These are phyloP conservation scores for Nigrospora sphaerica DNA, from an alignment of 2,329 filamentous ascomycete genomes.

Conservation along the genomic window DNA sequence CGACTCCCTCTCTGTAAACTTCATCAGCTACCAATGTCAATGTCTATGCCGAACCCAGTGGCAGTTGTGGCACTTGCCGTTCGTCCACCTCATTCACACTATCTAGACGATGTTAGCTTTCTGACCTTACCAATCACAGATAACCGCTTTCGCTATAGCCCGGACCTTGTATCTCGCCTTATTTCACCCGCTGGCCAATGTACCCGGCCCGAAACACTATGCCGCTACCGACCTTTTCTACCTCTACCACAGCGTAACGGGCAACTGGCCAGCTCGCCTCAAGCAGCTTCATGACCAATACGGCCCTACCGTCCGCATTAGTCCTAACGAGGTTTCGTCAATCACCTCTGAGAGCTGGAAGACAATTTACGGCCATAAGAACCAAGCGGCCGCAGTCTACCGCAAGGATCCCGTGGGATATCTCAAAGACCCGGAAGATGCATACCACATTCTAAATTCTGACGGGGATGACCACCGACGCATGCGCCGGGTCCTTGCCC, in stretches of 20 bases:
- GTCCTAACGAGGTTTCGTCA: slow-evolving; percentile 28
- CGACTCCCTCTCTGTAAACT: no score
- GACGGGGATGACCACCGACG: slow-evolving; percentile 5
- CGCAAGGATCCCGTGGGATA: slow-evolving; percentile 17
- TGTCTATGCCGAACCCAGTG: no score
- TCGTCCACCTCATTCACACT: no score
- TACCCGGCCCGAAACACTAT: slow-evolving; percentile 12
- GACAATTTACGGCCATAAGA: slow-evolving; percentile 15
- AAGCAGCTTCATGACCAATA: slow-evolving; percentile 23
- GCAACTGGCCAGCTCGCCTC: slow-evolving; percentile 8
- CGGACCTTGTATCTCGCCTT: no score
- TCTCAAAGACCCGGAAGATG: slow-evolving; percentile 8
- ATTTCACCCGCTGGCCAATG: slow-evolving; percentile 14
- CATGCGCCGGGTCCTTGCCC: slow-evolving; percentile 7
- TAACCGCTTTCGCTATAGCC: no score
- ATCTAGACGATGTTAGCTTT: no score
- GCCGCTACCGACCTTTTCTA: slow-evolving; percentile 4
- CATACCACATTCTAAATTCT: slow-evolving; percentile 10
- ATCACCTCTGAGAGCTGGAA: slow-evolving; percentile 24
- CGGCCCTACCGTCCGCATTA: slow-evolving; percentile 30
- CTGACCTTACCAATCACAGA: no score
- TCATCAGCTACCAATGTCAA: no score
- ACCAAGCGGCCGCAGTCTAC: slow-evolving; percentile 19
- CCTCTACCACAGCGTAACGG: slow-evolving; percentile 3
- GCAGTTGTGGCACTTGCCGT: no score